Conservation (phyloP, 129 eudicot genomes). For the Saussurea involucrata region DNA sequence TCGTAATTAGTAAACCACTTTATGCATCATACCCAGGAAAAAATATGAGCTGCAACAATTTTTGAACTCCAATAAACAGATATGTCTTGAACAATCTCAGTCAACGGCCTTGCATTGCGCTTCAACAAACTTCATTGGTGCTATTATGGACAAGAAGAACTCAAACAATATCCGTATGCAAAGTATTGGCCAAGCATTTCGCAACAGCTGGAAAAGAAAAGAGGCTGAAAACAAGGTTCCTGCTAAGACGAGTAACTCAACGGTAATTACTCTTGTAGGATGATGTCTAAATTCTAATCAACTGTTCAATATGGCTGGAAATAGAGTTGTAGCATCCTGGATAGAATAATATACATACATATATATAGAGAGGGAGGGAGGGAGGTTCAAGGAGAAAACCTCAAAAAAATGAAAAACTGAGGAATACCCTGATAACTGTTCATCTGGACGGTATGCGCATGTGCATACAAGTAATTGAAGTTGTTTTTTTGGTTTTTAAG, state of each 20-base stretch:
- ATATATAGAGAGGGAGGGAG: neutral
- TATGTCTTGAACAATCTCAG: slow-evolving; percentile 46
- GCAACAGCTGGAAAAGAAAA: slow-evolving; percentile 73
- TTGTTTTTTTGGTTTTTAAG: neutral
- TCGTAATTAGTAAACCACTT: neutral
- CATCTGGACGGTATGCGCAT: neutral
- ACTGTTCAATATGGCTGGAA: neutral
- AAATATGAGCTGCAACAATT: slow-evolving; percentile 76
- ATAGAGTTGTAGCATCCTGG: neutral
- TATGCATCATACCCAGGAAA: slow-evolving; percentile 43
- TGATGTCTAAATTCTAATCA: neutral
- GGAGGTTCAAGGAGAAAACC: neutral
- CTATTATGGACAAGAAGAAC: slow-evolving; percentile 45
- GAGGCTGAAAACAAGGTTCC: slow-evolving; percentile 41
- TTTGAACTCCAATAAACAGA: slow-evolving; percentile 30
- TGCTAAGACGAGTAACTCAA: slow-evolving; percentile 48
- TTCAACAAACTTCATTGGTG: slow-evolving; percentile 29
- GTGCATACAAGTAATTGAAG: neutral
- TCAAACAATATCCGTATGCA: slow-evolving; percentile 37
- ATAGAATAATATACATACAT: neutral
- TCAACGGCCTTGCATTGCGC: slow-evolving; percentile 35
- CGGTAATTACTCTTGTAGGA: slow-evolving; percentile 44
- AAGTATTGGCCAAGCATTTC: slow-evolving; percentile 63
- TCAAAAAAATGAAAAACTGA: no score
- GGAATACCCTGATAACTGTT: neutral